Evolutionary conservation across 1,139 yeast genomes (phyloP).

Genomic region (Suhomyces choctaworum): DNA sequence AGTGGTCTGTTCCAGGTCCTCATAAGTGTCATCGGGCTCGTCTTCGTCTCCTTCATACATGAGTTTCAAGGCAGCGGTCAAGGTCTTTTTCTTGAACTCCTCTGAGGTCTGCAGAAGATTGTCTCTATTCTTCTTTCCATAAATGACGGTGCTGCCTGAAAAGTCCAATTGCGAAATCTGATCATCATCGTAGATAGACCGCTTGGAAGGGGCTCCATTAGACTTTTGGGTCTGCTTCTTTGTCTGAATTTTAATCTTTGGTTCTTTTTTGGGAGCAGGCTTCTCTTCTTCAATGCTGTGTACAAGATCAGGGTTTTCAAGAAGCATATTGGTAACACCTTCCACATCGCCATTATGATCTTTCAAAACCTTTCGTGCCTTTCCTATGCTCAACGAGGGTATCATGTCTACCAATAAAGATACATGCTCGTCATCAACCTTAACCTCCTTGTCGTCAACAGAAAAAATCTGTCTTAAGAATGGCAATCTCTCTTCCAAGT

Average conservation of each 20-base stretch:
- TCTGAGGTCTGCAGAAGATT: conserved; percentile 19
- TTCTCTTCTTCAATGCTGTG: conserved; percentile 18
- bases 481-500: conserved; percentile 48
- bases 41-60: conserved; percentile 74
- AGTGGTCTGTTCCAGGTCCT: conserved; percentile 59
- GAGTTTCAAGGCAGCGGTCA: conserved; percentile 63
- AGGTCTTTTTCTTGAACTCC: conserved; percentile 54
- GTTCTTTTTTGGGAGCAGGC: conserved; percentile 6
- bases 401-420: conserved; percentile 54
- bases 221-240: not conserved
- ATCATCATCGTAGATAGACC: conserved; percentile 33
- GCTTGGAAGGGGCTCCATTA: conserved; percentile 9
- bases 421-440: conserved; percentile 40
- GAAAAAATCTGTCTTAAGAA: conserved; percentile 29
- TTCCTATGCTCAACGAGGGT: conserved; percentile 50
- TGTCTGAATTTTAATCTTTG: conserved; percentile 4
- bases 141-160: conserved; percentile 18
- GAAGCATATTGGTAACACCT: conserved; percentile 53
- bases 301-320: conserved; percentile 58
- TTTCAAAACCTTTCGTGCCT: conserved; percentile 48
- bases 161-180: conserved; percentile 27
- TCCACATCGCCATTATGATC: conserved; percentile 57
- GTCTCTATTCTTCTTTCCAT: conserved; percentile 24
- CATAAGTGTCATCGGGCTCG: conserved; percentile 84
- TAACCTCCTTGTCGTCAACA: conserved; percentile 11